phyloP scores from a whole-genome alignment of 225 moss, liverwort and hornwort species.

The Neckera pumila region DNA sequence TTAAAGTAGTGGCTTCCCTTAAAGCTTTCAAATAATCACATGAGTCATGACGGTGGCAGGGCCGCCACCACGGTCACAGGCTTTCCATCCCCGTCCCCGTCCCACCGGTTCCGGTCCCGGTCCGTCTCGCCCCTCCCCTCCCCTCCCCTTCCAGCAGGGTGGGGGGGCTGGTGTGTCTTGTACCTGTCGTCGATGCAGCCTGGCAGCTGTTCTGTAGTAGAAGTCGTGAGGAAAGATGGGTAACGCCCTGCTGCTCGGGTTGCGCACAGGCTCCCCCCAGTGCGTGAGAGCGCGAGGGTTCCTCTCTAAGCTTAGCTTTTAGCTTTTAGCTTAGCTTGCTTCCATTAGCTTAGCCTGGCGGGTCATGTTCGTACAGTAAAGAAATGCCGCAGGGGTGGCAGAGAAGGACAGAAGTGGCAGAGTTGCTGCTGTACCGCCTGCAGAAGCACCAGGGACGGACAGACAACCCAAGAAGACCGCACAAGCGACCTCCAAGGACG shows the following conservation, averaged over 20 bases:
- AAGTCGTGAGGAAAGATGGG: background rate
- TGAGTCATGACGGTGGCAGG: background rate
- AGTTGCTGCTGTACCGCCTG: background rate
- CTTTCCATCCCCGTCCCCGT: background rate
- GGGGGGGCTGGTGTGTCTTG: constrained; percentile 1
- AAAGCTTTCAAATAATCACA: background rate
- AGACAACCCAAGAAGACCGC: background rate
- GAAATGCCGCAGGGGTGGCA: constrained; percentile 15
- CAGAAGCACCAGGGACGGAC: constrained; percentile 1
- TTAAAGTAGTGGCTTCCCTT: no score
- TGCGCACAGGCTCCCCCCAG: background rate
- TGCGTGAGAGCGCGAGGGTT: background rate
- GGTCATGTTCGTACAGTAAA: background rate
- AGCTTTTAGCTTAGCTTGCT: background rate
- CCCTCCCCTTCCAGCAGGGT: background rate
- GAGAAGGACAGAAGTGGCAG: constrained; percentile 16
- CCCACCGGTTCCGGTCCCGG: background rate
- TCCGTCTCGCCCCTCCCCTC: background rate
- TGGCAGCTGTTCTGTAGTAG: constrained; percentile 10
- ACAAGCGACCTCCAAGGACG: background rate
- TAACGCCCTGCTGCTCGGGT: background rate
- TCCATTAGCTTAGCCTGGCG: background rate
- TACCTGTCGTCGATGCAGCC: constrained; percentile 24
- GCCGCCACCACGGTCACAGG: background rate
- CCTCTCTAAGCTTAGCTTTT: background rate